A percentile compares a stretch with the other conserved stretches of the same genome.
These are phyloP conservation scores for Thelonectria blattea DNA, from an alignment of 2,329 filamentous ascomycete genomes.

Conservation along the genomic window DNA sequence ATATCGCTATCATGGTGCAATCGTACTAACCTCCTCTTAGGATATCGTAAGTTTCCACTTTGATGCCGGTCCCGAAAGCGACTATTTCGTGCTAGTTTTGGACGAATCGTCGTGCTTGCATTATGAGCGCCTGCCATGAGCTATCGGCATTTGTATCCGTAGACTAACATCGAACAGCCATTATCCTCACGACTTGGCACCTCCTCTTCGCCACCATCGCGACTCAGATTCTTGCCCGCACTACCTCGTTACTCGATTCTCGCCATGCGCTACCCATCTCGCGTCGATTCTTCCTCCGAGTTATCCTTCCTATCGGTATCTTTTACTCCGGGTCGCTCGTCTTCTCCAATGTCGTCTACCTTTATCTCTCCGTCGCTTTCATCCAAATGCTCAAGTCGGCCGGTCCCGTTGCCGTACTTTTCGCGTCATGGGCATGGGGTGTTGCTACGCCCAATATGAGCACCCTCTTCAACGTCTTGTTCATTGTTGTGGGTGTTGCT, in stretches of 20 bases:
- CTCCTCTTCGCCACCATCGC: slow-evolving; percentile 69
- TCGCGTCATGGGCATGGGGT: slow-evolving; percentile 67
- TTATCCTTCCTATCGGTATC: slow-evolving; percentile 70
- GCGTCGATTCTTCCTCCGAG: slow-evolving; percentile 63
- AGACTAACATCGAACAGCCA: slow-evolving; percentile 44
- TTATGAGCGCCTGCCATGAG: not conserved
- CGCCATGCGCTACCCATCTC: slow-evolving; percentile 68
- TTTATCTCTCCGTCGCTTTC: slow-evolving; percentile 71
- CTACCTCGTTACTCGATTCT: slow-evolving; percentile 67
- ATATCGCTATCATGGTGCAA: not conserved
- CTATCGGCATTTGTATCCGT: no score
- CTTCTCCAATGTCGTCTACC: slow-evolving; percentile 71
- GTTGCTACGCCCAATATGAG: slow-evolving; percentile 54
- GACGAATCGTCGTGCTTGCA: not conserved
- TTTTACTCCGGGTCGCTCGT: slow-evolving; percentile 71
- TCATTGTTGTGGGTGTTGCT: slow-evolving; percentile 60
- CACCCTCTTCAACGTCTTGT: slow-evolving; percentile 54
- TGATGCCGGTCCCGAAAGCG: not conserved
- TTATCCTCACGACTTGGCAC: slow-evolving; percentile 72
- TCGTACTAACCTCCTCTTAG: slow-evolving; percentile 30
- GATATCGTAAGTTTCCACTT: slow-evolving; percentile 41
- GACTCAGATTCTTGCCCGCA: slow-evolving; percentile 69
- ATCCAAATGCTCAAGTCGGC: slow-evolving; percentile 76
- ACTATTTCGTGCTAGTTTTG: not conserved
- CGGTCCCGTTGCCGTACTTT: slow-evolving; percentile 69